A percentile compares a stretch with the other conserved stretches of the same genome.
phyloP scores from a whole-genome alignment of 345 rosid genomes.

The Adansonia digitata region DNA sequence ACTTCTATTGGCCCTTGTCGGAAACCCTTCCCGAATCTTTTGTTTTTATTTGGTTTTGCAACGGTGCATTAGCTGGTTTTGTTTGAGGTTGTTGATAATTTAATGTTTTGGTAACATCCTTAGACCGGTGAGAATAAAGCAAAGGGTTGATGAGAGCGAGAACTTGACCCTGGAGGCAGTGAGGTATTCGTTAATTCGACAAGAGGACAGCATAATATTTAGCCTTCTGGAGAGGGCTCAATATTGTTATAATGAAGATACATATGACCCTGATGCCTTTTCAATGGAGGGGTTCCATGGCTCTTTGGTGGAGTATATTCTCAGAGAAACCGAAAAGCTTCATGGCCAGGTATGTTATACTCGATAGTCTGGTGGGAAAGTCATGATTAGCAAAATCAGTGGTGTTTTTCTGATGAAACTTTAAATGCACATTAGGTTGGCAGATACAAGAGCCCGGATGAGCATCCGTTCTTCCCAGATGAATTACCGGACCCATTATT shows the following conservation, averaged over 20 bases:
- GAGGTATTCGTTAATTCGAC: conserved; percentile 69
- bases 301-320: conserved; percentile 76
- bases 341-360: conserved; percentile 58
- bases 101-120: conserved; percentile 1
- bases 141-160: conserved; percentile 66
- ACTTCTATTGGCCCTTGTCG: not conserved
- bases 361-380: conserved; percentile 25
- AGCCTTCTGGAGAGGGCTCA: conserved; percentile 81
- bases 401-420: not conserved
- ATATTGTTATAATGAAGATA: conserved; percentile 69
- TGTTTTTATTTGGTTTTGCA: not conserved
- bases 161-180: conserved; percentile 72
- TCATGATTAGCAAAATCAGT: not conserved
- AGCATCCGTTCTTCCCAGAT: conserved; percentile 63
- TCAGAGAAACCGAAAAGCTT: conserved; percentile 81
- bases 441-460: conserved; percentile 68
- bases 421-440: conserved; percentile 39
- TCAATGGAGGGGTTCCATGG: conserved; percentile 72
- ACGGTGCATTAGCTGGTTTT: not conserved
- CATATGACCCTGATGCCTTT: conserved; percentile 76
- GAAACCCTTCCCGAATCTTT: no score
- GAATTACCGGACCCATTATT: conserved; percentile 48
- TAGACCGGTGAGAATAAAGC: conserved; percentile 43
- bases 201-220: conserved; percentile 90
- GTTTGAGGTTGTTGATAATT: not conserved